Conservation (phyloP, 108 stramenopile genomes). For the Asterionellopsis glacialis region DNA sequence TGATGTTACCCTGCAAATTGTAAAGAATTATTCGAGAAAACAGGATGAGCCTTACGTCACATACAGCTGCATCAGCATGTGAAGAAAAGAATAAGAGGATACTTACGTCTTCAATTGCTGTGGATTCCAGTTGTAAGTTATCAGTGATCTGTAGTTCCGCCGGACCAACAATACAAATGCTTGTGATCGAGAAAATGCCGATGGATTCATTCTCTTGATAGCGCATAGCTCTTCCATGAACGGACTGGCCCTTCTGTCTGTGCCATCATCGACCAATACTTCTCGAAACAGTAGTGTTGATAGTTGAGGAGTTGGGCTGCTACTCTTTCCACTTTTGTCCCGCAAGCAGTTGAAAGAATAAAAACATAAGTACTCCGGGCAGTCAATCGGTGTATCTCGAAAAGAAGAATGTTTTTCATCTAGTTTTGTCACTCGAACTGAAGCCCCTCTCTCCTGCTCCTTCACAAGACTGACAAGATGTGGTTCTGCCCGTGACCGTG, state of each 20-base stretch:
- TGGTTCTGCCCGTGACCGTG: slow-evolving; percentile 1
- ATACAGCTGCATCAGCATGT: no score
- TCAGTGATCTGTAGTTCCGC: slow-evolving; percentile 26
- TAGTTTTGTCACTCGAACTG: neutral
- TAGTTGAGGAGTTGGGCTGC: neutral
- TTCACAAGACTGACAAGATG: slow-evolving; percentile 19
- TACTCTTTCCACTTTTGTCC: slow-evolving; percentile 3
- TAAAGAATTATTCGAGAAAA: no score
- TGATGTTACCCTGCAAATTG: neutral
- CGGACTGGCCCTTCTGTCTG: slow-evolving; percentile 21
- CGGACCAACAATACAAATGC: slow-evolving; percentile 45
- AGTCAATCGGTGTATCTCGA: slow-evolving; percentile 56
- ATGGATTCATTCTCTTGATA: slow-evolving; percentile 19
- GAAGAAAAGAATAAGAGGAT: neutral
- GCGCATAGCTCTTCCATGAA: slow-evolving; percentile 6
- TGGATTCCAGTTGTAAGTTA: slow-evolving; percentile 48
- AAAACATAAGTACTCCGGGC: slow-evolving; percentile 62
- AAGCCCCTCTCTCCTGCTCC: neutral
- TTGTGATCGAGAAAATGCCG: slow-evolving; percentile 33
- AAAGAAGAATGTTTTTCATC: slow-evolving; percentile 8
- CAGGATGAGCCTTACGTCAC: no score
- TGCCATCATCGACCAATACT: slow-evolving; percentile 31
- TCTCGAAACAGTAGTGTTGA: slow-evolving; percentile 26
- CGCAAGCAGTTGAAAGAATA: slow-evolving; percentile 25
- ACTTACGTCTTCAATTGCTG: slow-evolving; percentile 29